These are phyloP conservation scores for Leucocoprinus birnbaumii DNA, from an alignment of 768 basidiomycete species.

Conservation along the genomic window DNA sequence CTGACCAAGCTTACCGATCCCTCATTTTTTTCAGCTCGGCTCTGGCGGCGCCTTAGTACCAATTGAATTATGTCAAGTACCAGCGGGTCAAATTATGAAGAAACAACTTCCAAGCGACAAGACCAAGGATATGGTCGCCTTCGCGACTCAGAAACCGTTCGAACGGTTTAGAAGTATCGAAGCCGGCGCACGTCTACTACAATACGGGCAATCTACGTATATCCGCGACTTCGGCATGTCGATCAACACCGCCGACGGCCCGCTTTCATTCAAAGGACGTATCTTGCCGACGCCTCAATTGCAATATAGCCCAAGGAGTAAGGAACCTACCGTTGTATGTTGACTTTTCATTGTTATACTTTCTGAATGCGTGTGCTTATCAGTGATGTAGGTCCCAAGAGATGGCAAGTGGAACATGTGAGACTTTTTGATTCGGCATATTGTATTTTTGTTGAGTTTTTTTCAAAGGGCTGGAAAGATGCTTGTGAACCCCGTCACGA, in stretches of 20 bases:
- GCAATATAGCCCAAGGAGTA: constrained; percentile 57
- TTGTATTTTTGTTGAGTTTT: too few relatives aligned
- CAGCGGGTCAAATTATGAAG: constrained; percentile 63
- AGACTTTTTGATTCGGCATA: too few relatives aligned
- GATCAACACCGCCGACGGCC: constrained; percentile 43
- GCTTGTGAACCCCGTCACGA: constrained; percentile 51
- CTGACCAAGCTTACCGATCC: too few relatives aligned
- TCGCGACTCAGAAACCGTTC: constrained; percentile 61
- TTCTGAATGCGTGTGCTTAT: neutral
- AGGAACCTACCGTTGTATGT: constrained; percentile 52
- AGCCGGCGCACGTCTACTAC: constrained; percentile 53
- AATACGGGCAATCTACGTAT: constrained; percentile 72
- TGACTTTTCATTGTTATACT: constrained; percentile 1
- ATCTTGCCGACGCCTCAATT: constrained; percentile 60
- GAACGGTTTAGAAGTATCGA: constrained; percentile 55
- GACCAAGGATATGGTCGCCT: constrained; percentile 58
- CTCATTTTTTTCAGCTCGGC: constrained; percentile 45
- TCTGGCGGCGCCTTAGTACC: constrained; percentile 57
- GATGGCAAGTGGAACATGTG: constrained; percentile 83
- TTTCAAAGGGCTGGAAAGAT: constrained; percentile 71
- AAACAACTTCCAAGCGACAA: constrained; percentile 69
- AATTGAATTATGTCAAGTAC: constrained; percentile 62
- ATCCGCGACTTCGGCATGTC: constrained; percentile 67
- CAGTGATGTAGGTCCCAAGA: constrained; percentile 45
- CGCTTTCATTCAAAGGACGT: constrained; percentile 53